phyloP scores from a whole-genome alignment of 805 yeast genomes.

The Lachancea lanzarotensis region DNA sequence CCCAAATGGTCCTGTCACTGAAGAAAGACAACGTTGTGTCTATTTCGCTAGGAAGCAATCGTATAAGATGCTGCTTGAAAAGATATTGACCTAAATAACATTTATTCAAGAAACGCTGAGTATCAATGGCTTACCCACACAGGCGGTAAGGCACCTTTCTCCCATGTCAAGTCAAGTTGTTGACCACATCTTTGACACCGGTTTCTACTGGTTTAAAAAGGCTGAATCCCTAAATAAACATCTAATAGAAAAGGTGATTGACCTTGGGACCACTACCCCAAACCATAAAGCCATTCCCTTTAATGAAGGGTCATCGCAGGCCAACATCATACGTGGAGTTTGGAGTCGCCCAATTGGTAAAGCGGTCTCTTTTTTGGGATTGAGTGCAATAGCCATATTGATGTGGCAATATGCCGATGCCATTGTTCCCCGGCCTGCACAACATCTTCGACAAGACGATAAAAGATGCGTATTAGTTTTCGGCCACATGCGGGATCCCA shows the following conservation, averaged over 20 bases:
- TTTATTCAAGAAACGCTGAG: too few relatives aligned
- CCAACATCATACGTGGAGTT: background rate
- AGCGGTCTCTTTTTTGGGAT: background rate
- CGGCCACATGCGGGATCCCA: conserved; percentile 33
- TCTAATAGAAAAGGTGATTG: conserved; percentile 3
- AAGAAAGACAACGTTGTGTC: too few relatives aligned
- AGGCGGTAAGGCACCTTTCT: background rate
- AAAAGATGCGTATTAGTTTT: conserved; percentile 20
- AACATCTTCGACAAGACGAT: conserved; percentile 9
- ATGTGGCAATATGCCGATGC: background rate
- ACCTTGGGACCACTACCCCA: background rate
- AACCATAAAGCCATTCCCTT: background rate
- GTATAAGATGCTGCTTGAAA: too few relatives aligned
- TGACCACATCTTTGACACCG: conserved; percentile 21
- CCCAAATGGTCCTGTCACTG: too few relatives aligned
- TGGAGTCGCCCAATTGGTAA: background rate
- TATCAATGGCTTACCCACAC: background rate
- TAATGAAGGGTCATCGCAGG: background rate
- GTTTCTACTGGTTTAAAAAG: conserved; percentile 9
- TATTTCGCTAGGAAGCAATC: too few relatives aligned
- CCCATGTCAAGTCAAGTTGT: conserved; percentile 10
- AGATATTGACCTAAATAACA: too few relatives aligned
- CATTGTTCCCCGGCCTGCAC: conserved; percentile 5
- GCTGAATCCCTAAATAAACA: background rate
- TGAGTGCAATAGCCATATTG: conserved; percentile 2